Percentiles rank a stretch among this genome's conserved stretches.
phyloP scores from a whole-genome alignment of 768 basidiomycete species.

The Crucibulum laeve region DNA sequence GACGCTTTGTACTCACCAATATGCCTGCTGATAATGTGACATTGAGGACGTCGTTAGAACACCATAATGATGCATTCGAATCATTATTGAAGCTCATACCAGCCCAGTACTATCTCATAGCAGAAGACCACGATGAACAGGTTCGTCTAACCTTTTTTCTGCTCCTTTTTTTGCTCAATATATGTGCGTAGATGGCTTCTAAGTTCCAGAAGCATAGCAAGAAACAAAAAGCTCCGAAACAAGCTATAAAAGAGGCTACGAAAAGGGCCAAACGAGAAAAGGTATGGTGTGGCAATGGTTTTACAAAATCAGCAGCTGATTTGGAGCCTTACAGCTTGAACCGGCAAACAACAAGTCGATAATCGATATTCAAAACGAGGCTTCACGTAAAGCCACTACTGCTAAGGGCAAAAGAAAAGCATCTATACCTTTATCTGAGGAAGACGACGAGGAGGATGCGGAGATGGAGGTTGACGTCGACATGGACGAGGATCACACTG shows the following conservation, averaged over 20 bases:
- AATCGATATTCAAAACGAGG: conserved; percentile 69
- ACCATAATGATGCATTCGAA: conserved; percentile 86
- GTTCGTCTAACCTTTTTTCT: conserved; percentile 27
- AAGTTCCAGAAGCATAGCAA: conserved; percentile 89
- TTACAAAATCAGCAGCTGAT: conserved; percentile 2
- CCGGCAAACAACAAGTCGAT: conserved; percentile 80
- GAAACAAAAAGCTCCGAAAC: conserved; percentile 77
- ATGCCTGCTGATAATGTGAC: conserved; percentile 48
- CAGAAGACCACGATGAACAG: conserved; percentile 64
- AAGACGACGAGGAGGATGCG: conserved; percentile 19
- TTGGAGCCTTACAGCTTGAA: conserved; percentile 61
- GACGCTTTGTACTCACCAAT: no score
- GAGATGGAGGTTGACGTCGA: conserved; percentile 34
- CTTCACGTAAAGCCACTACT: conserved; percentile 18
- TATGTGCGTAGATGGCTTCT: conserved; percentile 37
- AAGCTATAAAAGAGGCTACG: conserved; percentile 82
- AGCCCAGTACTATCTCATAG: conserved; percentile 79
- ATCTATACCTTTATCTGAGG: conserved; percentile 17
- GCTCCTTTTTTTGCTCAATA: neutral
- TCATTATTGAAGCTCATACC: conserved; percentile 82
- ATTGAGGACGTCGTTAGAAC: conserved; percentile 65
- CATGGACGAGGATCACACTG: conserved; percentile 27
- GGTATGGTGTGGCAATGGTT: conserved; percentile 34
- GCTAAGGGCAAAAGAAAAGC: conserved; percentile 49
- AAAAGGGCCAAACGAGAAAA: conserved; percentile 88